Evolutionary conservation across 139 green algal genomes (phyloP).

Genomic region (Micractinium sp.): DNA sequence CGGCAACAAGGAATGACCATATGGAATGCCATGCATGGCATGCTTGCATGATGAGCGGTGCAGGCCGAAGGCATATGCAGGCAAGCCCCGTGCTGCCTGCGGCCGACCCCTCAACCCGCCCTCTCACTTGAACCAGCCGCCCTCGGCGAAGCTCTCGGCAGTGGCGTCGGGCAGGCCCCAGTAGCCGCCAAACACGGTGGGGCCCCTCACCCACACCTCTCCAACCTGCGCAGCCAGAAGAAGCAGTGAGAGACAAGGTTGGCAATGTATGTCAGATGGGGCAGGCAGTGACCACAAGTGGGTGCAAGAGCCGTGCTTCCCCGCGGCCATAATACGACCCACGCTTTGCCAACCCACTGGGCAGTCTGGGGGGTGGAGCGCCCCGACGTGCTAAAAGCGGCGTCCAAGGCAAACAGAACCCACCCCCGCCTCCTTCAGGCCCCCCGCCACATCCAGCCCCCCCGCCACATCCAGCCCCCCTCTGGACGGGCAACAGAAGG

Average conservation of each 20-base stretch:
- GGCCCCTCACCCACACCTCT: constrained; percentile 77
- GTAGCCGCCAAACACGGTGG: constrained; percentile 83
- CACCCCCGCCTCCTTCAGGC: too few species aligned
- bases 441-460: neutral
- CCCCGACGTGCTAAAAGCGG: too few species aligned
- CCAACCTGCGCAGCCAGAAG: constrained; percentile 49
- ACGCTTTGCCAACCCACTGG: too few species aligned
- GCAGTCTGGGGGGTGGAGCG: too few species aligned
- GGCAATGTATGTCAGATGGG: neutral
- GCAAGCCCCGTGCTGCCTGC: neutral
- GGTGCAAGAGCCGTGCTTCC: neutral
- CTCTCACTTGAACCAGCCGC: constrained; percentile 75
- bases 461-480: neutral
- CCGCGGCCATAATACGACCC: too few species aligned
- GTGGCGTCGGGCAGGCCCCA: constrained; percentile 53
- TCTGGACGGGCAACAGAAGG: neutral
- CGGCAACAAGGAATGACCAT: neutral
- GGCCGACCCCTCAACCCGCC: neutral
- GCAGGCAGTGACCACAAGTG: neutral
- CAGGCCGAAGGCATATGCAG: neutral
- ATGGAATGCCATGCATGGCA: neutral
- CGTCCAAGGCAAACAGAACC: neutral
- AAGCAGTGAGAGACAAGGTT: neutral
- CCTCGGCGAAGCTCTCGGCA: constrained; percentile 57
- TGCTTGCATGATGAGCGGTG: too few species aligned